Evolutionary conservation across 2,329 filamentous ascomycete genomes (phyloP).

Genomic region (Phaeomoniella chlamydospora): DNA sequence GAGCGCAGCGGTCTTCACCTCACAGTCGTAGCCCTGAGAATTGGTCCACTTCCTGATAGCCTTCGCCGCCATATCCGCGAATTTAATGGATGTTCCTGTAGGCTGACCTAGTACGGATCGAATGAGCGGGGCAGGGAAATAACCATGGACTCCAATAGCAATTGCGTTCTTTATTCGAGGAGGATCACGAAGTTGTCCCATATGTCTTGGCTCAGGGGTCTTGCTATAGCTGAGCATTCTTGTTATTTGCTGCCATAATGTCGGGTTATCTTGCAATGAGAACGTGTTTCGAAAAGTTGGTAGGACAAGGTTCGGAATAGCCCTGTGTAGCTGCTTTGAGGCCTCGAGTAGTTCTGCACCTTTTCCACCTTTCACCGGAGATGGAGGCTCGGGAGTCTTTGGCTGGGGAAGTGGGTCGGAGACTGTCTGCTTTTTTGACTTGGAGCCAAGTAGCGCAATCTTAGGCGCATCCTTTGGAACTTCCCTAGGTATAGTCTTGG

Average conservation of each 20-base stretch:
- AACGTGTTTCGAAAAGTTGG: constrained; percentile 33
- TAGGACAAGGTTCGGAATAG: constrained; percentile 30
- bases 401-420: constrained; percentile 9
- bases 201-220: constrained; percentile 50
- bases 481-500: constrained; percentile 8
- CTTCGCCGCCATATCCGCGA: constrained; percentile 73
- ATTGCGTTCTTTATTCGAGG: constrained; percentile 72
- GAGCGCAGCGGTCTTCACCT: constrained; percentile 85
- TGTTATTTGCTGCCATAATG: constrained; percentile 45
- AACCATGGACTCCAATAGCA: constrained; percentile 86
- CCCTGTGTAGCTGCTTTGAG: constrained; percentile 14
- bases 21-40: constrained; percentile 55
- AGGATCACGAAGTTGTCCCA: constrained; percentile 54
- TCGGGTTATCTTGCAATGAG: constrained; percentile 33
- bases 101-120: constrained; percentile 89
- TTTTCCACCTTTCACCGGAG: constrained; percentile 7
- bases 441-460: constrained; percentile 7
- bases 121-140: constrained; percentile 76
- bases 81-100: constrained; percentile 86
- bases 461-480: constrained; percentile 18
- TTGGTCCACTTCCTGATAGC: constrained; percentile 75
- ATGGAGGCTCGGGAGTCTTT: constrained; percentile 12
- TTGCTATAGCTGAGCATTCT: constrained; percentile 33
- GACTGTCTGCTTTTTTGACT: constrained; percentile 11
- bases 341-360: constrained; percentile 8